Evolutionary conservation across 352 stramenopile species (phyloP), one percentile per base, ranked within the genome.

Genomic region (Achlya hypogyna): DNA sequence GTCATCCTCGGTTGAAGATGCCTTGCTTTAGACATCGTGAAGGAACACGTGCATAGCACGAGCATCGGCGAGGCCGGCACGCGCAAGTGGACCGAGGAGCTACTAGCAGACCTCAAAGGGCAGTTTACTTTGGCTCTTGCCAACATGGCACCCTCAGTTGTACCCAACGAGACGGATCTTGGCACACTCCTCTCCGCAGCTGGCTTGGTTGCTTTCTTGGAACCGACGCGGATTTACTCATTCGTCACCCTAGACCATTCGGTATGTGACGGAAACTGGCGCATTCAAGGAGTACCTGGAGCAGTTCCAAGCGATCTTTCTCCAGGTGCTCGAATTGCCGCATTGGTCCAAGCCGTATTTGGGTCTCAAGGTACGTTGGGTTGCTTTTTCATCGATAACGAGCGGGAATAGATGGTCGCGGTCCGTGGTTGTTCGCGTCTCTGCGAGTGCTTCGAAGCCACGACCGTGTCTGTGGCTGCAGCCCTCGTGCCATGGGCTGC

Each of bases 341-440:
- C 43, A 66, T 12, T 66, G 59, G 59, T 32, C 59, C 59, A 66
- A 66, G 38, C 43, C 59, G 16, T 54, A 53, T 25, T 20, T 66
- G 38, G 59, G 59, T 25, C 47, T 66, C 43, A 66, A 66, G 47
- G 59, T 66, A 38, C 9, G 8, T 10, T 16, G 6, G n/a, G 43
- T 58, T 5, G 5, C 3, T 4, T 6, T 29, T 53, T 8, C 8
- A 43, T 9, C 31, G 20, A 58, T 8, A 53, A 5, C 2, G 20
- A 38, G 8, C 31, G 49, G 10, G 25, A 47, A n/a, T 66, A 66
- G 59, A 66, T 66, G 59, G 59, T 66, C 18, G 38, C 59, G 42
- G n/a, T 66, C 20, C 38, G 59, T 10, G 59, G 59, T 8, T 66
- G 59, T 40, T 58, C 59, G 28, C 38, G 59, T 8, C 25, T 66